Conservation (phyloP, 352 stramenopile genomes). For the Phytophthora lateralis region DNA sequence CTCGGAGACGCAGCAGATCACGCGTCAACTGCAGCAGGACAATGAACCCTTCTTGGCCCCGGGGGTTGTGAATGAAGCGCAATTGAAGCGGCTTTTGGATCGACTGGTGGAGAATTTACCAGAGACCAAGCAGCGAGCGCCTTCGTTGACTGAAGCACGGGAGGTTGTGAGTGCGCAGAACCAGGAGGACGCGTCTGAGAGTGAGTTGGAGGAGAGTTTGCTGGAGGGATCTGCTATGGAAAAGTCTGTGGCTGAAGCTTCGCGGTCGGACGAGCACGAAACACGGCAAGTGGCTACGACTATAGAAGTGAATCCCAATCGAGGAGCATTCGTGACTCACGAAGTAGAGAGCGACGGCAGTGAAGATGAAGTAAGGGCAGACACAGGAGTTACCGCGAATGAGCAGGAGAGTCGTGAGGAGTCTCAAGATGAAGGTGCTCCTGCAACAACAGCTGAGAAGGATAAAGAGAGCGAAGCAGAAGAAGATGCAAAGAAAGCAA, state of each 20-base stretch:
- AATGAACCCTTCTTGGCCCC: constrained; percentile 68
- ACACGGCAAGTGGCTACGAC: not conserved
- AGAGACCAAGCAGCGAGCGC: constrained; percentile 1
- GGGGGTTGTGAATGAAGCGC: constrained; percentile 64
- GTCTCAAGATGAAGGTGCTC: constrained; percentile 4
- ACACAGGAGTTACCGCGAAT: not conserved
- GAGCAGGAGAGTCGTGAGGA: constrained; percentile 3
- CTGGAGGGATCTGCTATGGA: constrained; percentile 46
- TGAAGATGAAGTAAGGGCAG: constrained; percentile 1
- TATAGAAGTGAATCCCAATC: constrained; percentile 14
- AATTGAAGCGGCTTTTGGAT: constrained; percentile 68
- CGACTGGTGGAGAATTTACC: constrained; percentile 60
- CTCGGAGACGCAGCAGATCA: constrained; percentile 53
- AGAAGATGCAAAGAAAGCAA: constrained; percentile 53
- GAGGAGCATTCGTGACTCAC: constrained; percentile 31
- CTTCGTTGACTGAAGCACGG: not conserved
- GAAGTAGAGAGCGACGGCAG: constrained; percentile 11
- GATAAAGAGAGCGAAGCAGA: constrained; percentile 8
- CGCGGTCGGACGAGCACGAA: constrained; percentile 33
- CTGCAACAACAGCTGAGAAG: not conserved
- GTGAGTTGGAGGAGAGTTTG: constrained; percentile 42
- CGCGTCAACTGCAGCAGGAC: constrained; percentile 64
- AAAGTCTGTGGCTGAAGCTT: constrained; percentile 44
- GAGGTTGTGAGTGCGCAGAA: constrained; percentile 20
- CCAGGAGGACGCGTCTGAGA: constrained; percentile 23